Evolutionary conservation across 371 early-diverging fungal species (phyloP).

Genomic region (Nematocida sp.): DNA sequence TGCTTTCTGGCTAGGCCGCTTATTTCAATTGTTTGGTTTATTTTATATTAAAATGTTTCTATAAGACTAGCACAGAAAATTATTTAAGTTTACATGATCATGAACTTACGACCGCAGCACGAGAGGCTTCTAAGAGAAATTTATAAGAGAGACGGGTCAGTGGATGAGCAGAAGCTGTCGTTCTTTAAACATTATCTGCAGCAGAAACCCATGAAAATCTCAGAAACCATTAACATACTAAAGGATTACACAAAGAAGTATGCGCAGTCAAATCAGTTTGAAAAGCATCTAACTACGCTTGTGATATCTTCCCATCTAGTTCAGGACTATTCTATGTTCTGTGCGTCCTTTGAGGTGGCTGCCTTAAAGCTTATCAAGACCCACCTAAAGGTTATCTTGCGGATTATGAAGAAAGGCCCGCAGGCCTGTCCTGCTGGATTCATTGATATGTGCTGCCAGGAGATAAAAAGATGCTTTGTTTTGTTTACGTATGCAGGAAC

Average conservation of each 20-base stretch:
- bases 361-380: constrained; percentile 55
- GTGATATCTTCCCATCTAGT: constrained; percentile 49
- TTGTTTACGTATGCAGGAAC: constrained; percentile 57
- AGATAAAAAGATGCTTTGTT: constrained; percentile 53
- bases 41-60: constrained; percentile 4
- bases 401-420: constrained; percentile 20
- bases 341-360: constrained; percentile 55
- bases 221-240: constrained; percentile 36
- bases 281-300: constrained; percentile 45
- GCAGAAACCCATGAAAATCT: constrained; percentile 60
- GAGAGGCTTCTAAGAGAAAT: constrained; percentile 53
- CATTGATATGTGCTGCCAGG: constrained; percentile 1
- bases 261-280: constrained; percentile 1
- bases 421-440: constrained; percentile 1
- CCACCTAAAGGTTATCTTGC: constrained; percentile 41
- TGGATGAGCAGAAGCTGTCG: constrained; percentile 62
- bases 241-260: constrained; percentile 55
- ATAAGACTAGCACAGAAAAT: constrained; percentile 12
- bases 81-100: constrained; percentile 57
- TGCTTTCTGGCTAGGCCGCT: too few relatives aligned
- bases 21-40: background rate
- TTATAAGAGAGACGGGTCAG: constrained; percentile 54
- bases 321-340: constrained; percentile 56
- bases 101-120: constrained; percentile 60
- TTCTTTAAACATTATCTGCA: constrained; percentile 61